A percentile compares a stretch with the other conserved stretches of the same genome.
Conservation (phyloP, 768 basidiomycete genomes). For the Rhizopogon sp. region DNA sequence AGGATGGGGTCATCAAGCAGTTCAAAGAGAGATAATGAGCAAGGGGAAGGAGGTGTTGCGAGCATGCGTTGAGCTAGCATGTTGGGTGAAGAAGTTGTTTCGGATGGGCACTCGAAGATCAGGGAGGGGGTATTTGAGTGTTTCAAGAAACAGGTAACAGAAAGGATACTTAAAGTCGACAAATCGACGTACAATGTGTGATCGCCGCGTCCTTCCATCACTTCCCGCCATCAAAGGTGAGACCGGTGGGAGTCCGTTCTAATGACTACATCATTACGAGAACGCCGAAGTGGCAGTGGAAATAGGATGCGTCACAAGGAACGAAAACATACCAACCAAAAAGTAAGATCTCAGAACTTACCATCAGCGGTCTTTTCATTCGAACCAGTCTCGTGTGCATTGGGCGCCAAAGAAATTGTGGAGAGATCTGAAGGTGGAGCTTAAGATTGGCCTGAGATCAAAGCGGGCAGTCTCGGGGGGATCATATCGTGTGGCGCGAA, state of each 20-base stretch:
- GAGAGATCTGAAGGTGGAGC: background rate
- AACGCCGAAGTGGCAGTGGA: slow-evolving; percentile 9
- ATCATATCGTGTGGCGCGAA: too few relatives aligned
- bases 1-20: slow-evolving; percentile 19
- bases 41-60: slow-evolving; percentile 1
- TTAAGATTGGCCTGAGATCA: background rate
- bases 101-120: slow-evolving; percentile 4
- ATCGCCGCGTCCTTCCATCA: slow-evolving; percentile 29
- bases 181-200: slow-evolving; percentile 31
- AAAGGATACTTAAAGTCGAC: slow-evolving; percentile 29
- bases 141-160: slow-evolving; percentile 21
- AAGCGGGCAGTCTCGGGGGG: background rate
- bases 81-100: background rate
- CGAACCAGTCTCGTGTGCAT: background rate
- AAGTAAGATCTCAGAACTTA: background rate
- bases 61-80: background rate
- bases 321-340: background rate
- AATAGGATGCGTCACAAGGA: background rate
- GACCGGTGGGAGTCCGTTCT: slow-evolving; percentile 18
- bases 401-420: background rate
- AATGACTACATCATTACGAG: slow-evolving; percentile 32
- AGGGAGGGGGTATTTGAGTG: slow-evolving; percentile 15
- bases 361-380: slow-evolving; percentile 8
- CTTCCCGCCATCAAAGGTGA: slow-evolving; percentile 16
- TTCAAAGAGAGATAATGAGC: slow-evolving; percentile 13